A percentile compares a stretch with the other conserved stretches of the same genome.
phyloP scores from a whole-genome alignment of 2,329 filamentous ascomycete species.

The Lomentospora prolificans region DNA sequence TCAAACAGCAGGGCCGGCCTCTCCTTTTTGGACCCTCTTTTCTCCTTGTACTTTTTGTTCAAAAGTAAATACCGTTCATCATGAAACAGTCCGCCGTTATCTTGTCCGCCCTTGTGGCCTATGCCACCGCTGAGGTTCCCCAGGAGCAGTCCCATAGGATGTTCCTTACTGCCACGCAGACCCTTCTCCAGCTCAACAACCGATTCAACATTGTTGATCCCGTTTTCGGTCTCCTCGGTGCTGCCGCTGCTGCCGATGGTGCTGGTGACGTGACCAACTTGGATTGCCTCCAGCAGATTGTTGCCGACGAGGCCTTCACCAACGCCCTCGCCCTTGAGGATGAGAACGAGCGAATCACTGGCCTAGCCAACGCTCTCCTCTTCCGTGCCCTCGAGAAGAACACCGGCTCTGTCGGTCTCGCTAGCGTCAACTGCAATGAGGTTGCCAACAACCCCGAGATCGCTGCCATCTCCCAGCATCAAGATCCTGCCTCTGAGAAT shows the following conservation, averaged over 20 bases:
- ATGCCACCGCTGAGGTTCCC: slow-evolving; percentile 29
- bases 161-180: slow-evolving; percentile 30
- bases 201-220: slow-evolving; percentile 36
- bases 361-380: slow-evolving; percentile 38
- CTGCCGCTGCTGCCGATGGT: slow-evolving; percentile 33
- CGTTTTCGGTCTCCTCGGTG: slow-evolving; percentile 40
- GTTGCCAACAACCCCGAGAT: slow-evolving; percentile 36
- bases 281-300: slow-evolving; percentile 28
- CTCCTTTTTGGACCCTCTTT: slow-evolving; percentile 11
- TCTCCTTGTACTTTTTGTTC: slow-evolving; percentile 1
- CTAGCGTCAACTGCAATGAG: slow-evolving; percentile 27
- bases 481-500: slow-evolving; percentile 31
- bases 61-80: background rate
- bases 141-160: slow-evolving; percentile 42
- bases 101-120: slow-evolving; percentile 10
- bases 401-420: slow-evolving; percentile 29
- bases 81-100: slow-evolving; percentile 14
- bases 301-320: slow-evolving; percentile 44
- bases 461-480: slow-evolving; percentile 32
- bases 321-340: slow-evolving; percentile 39
- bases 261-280: slow-evolving; percentile 22
- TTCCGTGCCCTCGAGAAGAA: slow-evolving; percentile 39
- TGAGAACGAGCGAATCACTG: slow-evolving; percentile 21
- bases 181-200: slow-evolving; percentile 33
- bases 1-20: slow-evolving; percentile 13